Base-by-base conservation (phyloP, 1,139 yeast genomes). In the Taphrina pruni region DNA sequence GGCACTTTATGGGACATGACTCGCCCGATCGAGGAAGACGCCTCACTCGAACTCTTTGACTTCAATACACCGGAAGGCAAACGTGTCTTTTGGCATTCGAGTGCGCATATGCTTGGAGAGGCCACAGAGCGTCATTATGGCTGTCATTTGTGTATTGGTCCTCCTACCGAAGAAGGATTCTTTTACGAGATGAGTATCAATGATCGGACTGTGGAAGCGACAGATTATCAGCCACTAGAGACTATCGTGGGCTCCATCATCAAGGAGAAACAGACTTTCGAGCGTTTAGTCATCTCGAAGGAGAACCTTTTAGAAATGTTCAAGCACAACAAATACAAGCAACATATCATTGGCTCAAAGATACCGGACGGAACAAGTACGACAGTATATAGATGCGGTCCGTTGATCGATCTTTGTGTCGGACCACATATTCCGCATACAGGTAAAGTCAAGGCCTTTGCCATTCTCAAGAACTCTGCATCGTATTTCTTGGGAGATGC, bases 361-460 rank as follows among this genome's bases (percentile, higher is more conserved):
- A 86, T 95, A 73, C 97, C 98, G 73, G 99, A 95, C 79, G 97
- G 96, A 56, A 92, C 97, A 61, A 87, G 96, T 62, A 88, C 98
- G 75, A 94, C 99, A 61, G 98, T 95, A 60, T 95, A 95, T 83
- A 88, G 97, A 82, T 94, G 98, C 83, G 99, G 99, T 76, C 92
- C 97, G 60, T 86, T 95, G 80, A 94, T 95, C 76, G 99, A 95
- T 81, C 86, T 95, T 79, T 95, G 99, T 86, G 85, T 90, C 72
- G 99, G 99, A 75, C 99, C 99, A 65, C 99, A 95, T 79, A 89
- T 95, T 74, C 97, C 98, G 71, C 96, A 94, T 81, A 92, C 99
- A 58, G 99, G 99, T 73, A 89, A 90, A 79, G 91, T 95, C 77
- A 95, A 95, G 85, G 90, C 97, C 62, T 87, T 93, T 83, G 94